phyloP scores from a whole-genome alignment of 78 protist genomes.

The Pigoraptor vietnamica region DNA sequence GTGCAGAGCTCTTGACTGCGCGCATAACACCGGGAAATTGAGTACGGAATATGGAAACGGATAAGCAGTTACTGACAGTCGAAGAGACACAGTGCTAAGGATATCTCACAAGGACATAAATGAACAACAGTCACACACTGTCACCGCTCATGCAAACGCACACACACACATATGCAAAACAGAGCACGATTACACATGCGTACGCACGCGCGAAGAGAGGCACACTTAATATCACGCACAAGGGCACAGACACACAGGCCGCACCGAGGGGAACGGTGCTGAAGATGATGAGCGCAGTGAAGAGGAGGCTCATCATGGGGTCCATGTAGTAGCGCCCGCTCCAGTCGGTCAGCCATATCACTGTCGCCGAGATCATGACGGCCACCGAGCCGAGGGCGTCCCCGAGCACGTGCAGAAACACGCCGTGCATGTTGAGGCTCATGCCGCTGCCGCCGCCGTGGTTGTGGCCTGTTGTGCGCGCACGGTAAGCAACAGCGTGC shows the following conservation, averaged over 20 bases:
- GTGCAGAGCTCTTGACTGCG: background rate
- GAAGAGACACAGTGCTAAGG: background rate
- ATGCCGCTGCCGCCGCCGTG: slow-evolving; percentile 18
- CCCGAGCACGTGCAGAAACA: slow-evolving; percentile 73
- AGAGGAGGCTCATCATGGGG: slow-evolving; percentile 17
- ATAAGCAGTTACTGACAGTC: no score
- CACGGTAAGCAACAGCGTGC: background rate
- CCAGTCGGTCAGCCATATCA: background rate
- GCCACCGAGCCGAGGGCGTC: slow-evolving; percentile 77
- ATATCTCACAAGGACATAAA: background rate
- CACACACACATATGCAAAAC: background rate
- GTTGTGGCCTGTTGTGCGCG: no score
- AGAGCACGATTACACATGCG: background rate
- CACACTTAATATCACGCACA: background rate
- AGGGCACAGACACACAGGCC: background rate
- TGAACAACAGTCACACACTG: background rate
- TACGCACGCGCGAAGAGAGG: background rate
- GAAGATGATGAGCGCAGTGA: slow-evolving; percentile 7
- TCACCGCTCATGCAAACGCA: background rate
- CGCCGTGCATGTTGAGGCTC: slow-evolving; percentile 62
- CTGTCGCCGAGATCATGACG: slow-evolving; percentile 53
- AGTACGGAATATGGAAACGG: no score
- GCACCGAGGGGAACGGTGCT: background rate
- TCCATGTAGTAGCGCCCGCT: slow-evolving; percentile 16
- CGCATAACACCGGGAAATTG: background rate